A percentile compares a stretch with the other conserved stretches of the same genome.
phyloP scores from a whole-genome alignment of 768 basidiomycete genomes.

The Leccinum arenicola region DNA sequence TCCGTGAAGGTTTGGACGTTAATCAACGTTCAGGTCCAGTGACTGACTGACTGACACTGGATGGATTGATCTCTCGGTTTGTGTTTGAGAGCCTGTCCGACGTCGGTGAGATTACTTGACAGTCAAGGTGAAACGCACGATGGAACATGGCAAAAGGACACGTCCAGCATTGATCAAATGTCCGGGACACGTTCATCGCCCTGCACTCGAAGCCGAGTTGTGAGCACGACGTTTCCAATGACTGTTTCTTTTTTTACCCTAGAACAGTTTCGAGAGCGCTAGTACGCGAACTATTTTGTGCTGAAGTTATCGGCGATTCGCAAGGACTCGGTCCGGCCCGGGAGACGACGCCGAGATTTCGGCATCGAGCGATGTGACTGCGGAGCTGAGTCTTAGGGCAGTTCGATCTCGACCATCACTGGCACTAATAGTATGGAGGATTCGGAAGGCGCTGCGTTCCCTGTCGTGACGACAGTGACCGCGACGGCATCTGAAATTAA shows the following conservation, averaged over 20 bases:
- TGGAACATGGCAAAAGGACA: no score
- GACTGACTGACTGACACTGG: constrained; percentile 14
- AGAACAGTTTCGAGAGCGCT: constrained; percentile 62
- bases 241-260: no score
- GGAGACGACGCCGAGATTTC: constrained; percentile 33
- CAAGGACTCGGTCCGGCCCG: constrained; percentile 5
- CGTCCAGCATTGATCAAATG: constrained; percentile 72
- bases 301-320: constrained; percentile 49
- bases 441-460: neutral
- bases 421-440: constrained; percentile 4
- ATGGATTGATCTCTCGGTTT: constrained; percentile 25
- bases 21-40: neutral
- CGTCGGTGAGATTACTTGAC: no score
- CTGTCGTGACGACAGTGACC: neutral
- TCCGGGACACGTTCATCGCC: constrained; percentile 91
- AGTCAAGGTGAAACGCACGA: no score
- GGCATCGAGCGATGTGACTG: no score
- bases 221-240: constrained; percentile 12
- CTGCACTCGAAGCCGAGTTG: constrained; percentile 84
- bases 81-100: constrained; percentile 22
- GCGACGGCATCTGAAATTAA: neutral
- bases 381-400: constrained; percentile 20
- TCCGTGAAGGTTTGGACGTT: neutral
- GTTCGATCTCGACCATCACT: constrained; percentile 25
- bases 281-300: constrained; percentile 66